Base-by-base conservation (phyloP, 805 yeast species). In the Kregervanrija pseudodelftensis region DNA sequence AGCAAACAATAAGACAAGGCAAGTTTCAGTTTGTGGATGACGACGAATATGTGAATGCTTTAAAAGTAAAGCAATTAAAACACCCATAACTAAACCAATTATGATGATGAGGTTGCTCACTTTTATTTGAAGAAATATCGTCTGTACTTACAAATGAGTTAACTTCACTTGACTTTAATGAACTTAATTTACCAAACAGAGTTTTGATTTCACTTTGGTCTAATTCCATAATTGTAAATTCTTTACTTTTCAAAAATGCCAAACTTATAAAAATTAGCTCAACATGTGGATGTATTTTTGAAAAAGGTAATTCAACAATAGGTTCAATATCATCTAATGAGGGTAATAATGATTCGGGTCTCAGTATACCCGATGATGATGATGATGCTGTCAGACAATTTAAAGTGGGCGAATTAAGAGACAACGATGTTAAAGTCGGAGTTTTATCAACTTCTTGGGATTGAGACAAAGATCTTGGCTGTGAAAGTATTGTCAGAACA, bases 21-120 rank as follows among this genome's bases (percentile, higher is more conserved):
- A 95, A 30, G 97, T 86, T 69, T 93, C 99, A 57, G 93, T 87
- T 62, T 89, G 95, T n/a, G 98, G 98, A 62, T 85, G 88, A 55
- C 98, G 72, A 67, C 98, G 75, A 41, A 93, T 81, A 57, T 88
- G 95, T 3, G 96, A 83, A 62, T 93, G 98, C 58, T 93, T 93
- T 57, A 93, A 72, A 33, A 90, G 73, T 52, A 93, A 67, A 0
- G 99, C 98, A 28, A 95, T 91, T 44, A 91, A 64, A 36, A 93
- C 78, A 39, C 99, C 99, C 36, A 89, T 75, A 30, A 84, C 72
- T 32, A 89, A 79, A 12, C 99, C 99, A 41, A 14, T 44, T 39
- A 37, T 32, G 35, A 11, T 40, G 41, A 12, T 32, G 11, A 15
- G 34, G 40, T 13, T 48, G 45, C 11, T 40, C 43, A 8, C 13